Conservation (phyloP, 495 filamentous ascomycete species). For the Neurospora tetrasperma region DNA sequence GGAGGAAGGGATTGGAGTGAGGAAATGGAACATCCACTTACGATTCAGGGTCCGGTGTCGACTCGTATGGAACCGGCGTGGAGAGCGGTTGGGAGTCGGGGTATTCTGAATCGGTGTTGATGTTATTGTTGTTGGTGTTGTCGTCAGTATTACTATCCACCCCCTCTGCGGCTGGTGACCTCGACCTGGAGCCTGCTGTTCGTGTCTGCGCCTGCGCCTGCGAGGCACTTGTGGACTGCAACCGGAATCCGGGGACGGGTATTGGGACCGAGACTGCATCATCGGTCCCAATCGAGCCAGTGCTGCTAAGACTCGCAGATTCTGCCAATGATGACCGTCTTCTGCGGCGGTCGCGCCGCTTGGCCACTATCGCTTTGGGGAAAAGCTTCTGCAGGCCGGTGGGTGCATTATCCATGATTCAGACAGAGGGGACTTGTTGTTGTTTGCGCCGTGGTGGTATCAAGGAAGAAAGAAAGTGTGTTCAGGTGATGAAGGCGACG, state of each 20-base stretch:
- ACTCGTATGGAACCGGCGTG: background rate
- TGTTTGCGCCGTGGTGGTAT: background rate
- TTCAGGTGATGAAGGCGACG: background rate
- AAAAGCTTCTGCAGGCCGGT: slow-evolving; percentile 39
- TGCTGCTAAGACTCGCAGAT: slow-evolving; percentile 10
- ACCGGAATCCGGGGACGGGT: background rate
- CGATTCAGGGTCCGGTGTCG: slow-evolving; percentile 15
- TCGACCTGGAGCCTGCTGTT: background rate
- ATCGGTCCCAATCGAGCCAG: background rate
- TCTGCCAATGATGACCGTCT: slow-evolving; percentile 18
- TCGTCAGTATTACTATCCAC: background rate
- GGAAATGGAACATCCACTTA: slow-evolving; percentile 5
- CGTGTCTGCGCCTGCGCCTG: background rate
- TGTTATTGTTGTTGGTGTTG: background rate
- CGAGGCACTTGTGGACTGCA: background rate
- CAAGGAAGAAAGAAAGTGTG: background rate
- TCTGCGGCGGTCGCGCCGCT: slow-evolving; percentile 29
- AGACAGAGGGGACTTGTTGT: background rate
- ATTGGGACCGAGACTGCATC: background rate
- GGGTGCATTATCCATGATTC: slow-evolving; percentile 19
- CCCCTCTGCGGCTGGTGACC: background rate
- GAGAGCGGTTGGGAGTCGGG: background rate
- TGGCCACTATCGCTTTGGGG: slow-evolving; percentile 33
- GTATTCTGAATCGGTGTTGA: background rate
- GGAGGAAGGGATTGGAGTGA: background rate